A percentile compares a stretch with the other conserved stretches of the same genome.
Evolutionary conservation across 2,329 filamentous ascomycete genomes (phyloP).

Genomic region (Diaporthe humulicola): DNA sequence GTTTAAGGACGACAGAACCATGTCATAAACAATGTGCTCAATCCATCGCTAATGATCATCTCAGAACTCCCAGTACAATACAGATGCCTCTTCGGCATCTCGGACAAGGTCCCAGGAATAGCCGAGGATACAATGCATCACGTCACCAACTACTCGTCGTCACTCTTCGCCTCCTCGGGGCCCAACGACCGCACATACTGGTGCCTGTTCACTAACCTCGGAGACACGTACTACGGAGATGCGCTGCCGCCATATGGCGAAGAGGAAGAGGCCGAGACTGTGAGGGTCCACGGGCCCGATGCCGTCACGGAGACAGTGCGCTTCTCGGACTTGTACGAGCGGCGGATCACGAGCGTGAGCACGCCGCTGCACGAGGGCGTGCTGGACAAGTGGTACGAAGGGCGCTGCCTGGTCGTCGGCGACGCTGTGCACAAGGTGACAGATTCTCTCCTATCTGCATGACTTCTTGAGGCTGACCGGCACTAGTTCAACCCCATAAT

Average conservation of each 20-base stretch:
- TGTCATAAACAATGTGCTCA: background rate
- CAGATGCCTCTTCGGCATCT: conserved; percentile 43
- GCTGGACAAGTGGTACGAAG: conserved; percentile 51
- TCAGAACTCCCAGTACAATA: conserved; percentile 18
- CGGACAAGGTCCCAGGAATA: conserved; percentile 32
- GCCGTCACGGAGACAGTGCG: conserved; percentile 36
- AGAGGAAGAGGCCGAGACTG: conserved; percentile 36
- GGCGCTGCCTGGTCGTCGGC: conserved; percentile 49
- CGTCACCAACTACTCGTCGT: conserved; percentile 30
- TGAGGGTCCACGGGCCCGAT: conserved; percentile 22
- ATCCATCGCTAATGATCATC: background rate
- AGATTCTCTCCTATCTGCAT: background rate
- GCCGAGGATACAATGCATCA: conserved; percentile 26
- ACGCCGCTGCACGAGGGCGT: conserved; percentile 51
- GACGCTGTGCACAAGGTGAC: conserved; percentile 52
- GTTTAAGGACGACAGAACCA: background rate
- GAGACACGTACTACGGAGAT: conserved; percentile 33
- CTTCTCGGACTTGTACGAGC: conserved; percentile 40
- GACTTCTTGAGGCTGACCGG: background rate
- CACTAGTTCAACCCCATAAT: conserved; percentile 25
- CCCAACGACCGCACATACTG: conserved; percentile 41
- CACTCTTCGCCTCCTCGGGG: conserved; percentile 33
- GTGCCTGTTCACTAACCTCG: conserved; percentile 40
- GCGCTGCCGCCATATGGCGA: conserved; percentile 40
- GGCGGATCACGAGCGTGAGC: conserved; percentile 44